Evolutionary conservation across 345 rosid genomes (phyloP), one percentile per base, ranked within the genome.

Genomic region (Citrus glauca): DNA sequence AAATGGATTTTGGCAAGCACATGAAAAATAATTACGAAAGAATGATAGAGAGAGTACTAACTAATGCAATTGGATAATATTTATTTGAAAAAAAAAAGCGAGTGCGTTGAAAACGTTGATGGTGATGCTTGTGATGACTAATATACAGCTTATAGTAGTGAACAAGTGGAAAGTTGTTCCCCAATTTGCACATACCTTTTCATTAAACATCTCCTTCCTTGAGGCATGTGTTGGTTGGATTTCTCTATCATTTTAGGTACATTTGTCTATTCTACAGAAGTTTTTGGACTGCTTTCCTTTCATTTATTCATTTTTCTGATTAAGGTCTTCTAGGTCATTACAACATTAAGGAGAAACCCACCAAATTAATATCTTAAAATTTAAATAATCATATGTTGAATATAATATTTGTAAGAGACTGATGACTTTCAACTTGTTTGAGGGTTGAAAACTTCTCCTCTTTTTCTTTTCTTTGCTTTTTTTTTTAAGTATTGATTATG

Each of bases 61-160:
- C 2, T 4, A 45, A 65, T 66, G 27, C 9, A 56, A 6, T 48
- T 48, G 78, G 77, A 73, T 81, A 72, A 74, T 57, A 48, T 74
- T 74, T 40, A 40, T 40, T 40, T 4, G 28, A 77, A 45, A 27
- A 80, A 37, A 9, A 9, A 1, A 4, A 7, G 16, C 48, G 16
- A 42, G 14, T 42, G 67, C 28, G 53, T 30, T 6, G 2, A 27
- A 71, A 30, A 66, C 32, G 77, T 72, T 73, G 66, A 53, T 65
- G 56, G 45, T 53, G 72, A 64, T 78, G 72, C 22, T 6, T 32
- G 24, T 72, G 61, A 30, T 57, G 67, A 57, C 57, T n/a, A 50
- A 22, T 6, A 48, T 40, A 33, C 53, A 75, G 72, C 72, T 75
- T 16, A 14, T 16, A 20, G 28, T 3, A 4, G 24, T 16, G 24